Percentiles rank a stretch among this genome's conserved stretches.
These are phyloP conservation scores for Lactarius indigo DNA, from an alignment of 768 basidiomycete genomes.

Conservation along the genomic window DNA sequence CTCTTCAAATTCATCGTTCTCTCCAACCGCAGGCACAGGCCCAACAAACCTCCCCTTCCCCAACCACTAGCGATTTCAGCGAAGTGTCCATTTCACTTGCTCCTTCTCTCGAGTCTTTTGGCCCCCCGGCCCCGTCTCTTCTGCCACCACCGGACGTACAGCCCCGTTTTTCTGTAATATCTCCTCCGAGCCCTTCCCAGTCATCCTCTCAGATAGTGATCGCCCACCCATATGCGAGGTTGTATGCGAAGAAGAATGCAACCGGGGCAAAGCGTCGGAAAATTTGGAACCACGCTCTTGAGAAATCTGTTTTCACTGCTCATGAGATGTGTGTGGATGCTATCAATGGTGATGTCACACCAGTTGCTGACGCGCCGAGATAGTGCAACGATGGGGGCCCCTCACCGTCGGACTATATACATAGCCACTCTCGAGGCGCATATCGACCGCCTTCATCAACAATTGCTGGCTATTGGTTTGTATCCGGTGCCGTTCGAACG, in stretches of 20 bases:
- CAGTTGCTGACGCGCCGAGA: not conserved
- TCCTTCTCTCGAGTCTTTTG: conserved; percentile 16
- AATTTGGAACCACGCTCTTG: conserved; percentile 76
- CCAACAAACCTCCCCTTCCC: conserved; percentile 22
- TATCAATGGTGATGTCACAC: not conserved
- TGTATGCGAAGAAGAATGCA: conserved; percentile 53
- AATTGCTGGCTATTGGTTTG: conserved; percentile 48
- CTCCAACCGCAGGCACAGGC: conserved; percentile 11
- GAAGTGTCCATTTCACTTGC: conserved; percentile 18
- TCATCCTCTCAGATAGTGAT: conserved; percentile 34
- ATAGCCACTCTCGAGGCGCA: conserved; percentile 70
- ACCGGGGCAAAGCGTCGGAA: conserved; percentile 63
- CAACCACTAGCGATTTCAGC: conserved; percentile 24
- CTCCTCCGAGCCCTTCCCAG: not conserved
- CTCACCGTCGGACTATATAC: conserved; percentile 66
- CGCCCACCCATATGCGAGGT: conserved; percentile 65
- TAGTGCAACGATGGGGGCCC: conserved; percentile 64
- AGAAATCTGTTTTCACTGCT: conserved; percentile 64
- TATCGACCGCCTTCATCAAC: conserved; percentile 62
- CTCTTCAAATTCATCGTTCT: conserved; percentile 14
- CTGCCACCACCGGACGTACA: conserved; percentile 19
- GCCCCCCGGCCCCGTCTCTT: conserved; percentile 24
- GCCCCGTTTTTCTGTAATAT: conserved; percentile 12
- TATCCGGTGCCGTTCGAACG: conserved; percentile 55
- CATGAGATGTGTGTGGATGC: conserved; percentile 54